Conservation (phyloP, 345 rosid genomes). For the Salix koriyanagi region DNA sequence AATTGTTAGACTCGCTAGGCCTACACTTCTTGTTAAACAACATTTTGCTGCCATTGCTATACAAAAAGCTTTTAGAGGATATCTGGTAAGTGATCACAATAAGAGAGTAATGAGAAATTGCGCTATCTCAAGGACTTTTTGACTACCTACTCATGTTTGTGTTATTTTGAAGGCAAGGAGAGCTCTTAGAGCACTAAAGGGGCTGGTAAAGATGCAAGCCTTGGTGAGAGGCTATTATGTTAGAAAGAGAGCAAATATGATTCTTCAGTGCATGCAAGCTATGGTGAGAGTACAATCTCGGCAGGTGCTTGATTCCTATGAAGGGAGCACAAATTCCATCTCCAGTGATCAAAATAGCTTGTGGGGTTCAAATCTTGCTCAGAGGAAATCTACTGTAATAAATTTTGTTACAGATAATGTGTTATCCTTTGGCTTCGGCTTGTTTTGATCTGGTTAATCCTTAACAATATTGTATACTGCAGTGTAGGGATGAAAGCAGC, state of each 20-base stretch:
- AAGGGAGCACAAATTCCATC: slow-evolving; percentile 9
- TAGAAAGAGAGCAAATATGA: slow-evolving; percentile 13
- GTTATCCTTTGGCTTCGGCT: not conserved
- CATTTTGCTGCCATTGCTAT: slow-evolving; percentile 17
- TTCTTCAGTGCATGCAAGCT: slow-evolving; percentile 19
- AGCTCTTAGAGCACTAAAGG: slow-evolving; percentile 13
- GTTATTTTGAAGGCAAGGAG: slow-evolving; percentile 11
- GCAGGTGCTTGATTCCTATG: slow-evolving; percentile 3
- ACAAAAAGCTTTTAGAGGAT: slow-evolving; percentile 25
- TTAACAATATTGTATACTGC: not conserved
- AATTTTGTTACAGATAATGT: not conserved
- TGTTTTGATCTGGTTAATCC: not conserved
- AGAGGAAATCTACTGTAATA: slow-evolving; percentile 24
- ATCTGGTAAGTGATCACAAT: slow-evolving; percentile 10
- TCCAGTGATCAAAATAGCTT: not conserved
- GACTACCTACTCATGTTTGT: not conserved
- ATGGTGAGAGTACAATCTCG: slow-evolving; percentile 18
- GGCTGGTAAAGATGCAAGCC: slow-evolving; percentile 21
- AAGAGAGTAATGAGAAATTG: not conserved
- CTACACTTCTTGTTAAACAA: slow-evolving; percentile 5
- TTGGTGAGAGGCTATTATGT: slow-evolving; percentile 18
- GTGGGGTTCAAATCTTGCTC: slow-evolving; percentile 18
- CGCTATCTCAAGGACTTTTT: not conserved
- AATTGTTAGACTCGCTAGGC: slow-evolving; percentile 10
- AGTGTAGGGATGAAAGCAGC: slow-evolving; percentile 14